A percentile compares a stretch with the other conserved stretches of the same genome.
phyloP scores from a whole-genome alignment of 1,139 yeast species.

The Saccharomyces hybrid region DNA sequence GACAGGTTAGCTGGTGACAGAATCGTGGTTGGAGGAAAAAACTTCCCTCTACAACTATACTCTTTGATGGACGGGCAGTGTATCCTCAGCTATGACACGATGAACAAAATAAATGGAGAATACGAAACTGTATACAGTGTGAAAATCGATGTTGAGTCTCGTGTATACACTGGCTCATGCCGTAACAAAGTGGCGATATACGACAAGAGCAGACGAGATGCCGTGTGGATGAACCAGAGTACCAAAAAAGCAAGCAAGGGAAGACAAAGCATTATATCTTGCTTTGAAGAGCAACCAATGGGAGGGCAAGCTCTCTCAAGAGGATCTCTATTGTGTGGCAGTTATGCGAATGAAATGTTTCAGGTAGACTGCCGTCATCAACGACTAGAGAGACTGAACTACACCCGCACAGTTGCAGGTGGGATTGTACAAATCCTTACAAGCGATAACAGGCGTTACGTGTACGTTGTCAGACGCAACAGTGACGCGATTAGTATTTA shows the following conservation, averaged over 20 bases:
- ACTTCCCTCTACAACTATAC: conserved; percentile 20
- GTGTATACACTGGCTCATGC: conserved; percentile 21
- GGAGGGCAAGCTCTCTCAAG: conserved; percentile 3
- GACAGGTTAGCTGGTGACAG: conserved; percentile 3
- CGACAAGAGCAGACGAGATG: conserved; percentile 16
- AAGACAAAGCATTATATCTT: conserved; percentile 19
- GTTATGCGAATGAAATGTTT: conserved; percentile 23
- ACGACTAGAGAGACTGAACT: conserved; percentile 2
- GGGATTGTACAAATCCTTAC: conserved; percentile 24
- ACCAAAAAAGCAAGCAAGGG: conserved; percentile 12
- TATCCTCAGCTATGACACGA: conserved; percentile 14
- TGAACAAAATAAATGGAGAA: conserved; percentile 18
- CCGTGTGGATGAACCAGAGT: conserved; percentile 15
- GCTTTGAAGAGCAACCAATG: conserved; percentile 16
- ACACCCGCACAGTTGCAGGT: conserved; percentile 6
- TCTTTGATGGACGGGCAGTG: not conserved
- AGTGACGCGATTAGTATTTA: conserved; percentile 19
- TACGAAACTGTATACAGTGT: conserved; percentile 21
- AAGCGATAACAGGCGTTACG: conserved; percentile 23
- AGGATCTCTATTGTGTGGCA: conserved; percentile 13
- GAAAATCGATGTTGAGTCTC: conserved; percentile 8
- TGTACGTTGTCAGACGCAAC: conserved; percentile 22
- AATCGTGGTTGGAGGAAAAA: conserved; percentile 15
- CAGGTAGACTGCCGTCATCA: conserved; percentile 16
- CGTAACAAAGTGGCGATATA: conserved; percentile 22